Evolutionary conservation across 2,329 filamentous ascomycete genomes (phyloP).

Genomic region (Dendryphion nanum): DNA sequence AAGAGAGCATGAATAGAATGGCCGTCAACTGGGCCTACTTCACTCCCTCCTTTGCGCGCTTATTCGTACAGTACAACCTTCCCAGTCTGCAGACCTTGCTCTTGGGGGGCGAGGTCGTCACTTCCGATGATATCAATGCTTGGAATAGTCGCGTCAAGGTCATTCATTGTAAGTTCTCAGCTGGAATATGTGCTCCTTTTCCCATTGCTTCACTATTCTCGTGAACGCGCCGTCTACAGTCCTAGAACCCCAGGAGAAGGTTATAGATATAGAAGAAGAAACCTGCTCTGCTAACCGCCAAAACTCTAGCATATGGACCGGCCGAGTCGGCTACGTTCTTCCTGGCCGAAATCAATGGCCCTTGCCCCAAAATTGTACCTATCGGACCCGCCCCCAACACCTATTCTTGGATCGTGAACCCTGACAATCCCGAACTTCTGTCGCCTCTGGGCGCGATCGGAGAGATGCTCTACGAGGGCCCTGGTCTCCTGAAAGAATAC

Average conservation of each 20-base stretch:
- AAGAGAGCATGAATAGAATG: not conserved
- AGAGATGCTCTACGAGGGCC: constrained; percentile 9
- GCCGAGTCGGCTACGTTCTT: constrained; percentile 1
- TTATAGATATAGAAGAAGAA: no score
- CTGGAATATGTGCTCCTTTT: no score
- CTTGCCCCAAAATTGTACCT: not conserved
- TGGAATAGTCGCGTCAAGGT: not conserved
- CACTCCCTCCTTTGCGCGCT: constrained; percentile 20
- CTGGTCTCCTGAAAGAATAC: constrained; percentile 26
- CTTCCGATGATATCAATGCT: not conserved
- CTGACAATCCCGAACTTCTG: constrained; percentile 16
- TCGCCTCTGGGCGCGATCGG: constrained; percentile 5
- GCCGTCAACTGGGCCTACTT: constrained; percentile 3
- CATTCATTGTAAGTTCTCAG: no score
- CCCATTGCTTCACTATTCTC: no score
- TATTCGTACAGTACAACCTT: constrained; percentile 26
- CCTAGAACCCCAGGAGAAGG: no score
- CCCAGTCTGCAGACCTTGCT: constrained; percentile 1
- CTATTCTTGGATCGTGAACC: constrained; percentile 33
- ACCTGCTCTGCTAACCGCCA: no score
- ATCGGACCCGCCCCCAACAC: constrained; percentile 14
- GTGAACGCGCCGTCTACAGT: no score
- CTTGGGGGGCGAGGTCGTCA: constrained; percentile 4
- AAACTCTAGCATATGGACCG: constrained; percentile 5
- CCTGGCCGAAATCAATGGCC: not conserved